phyloP scores from a whole-genome alignment of 192 early-diverging fungal species.

The Backusella mclennaniae region DNA sequence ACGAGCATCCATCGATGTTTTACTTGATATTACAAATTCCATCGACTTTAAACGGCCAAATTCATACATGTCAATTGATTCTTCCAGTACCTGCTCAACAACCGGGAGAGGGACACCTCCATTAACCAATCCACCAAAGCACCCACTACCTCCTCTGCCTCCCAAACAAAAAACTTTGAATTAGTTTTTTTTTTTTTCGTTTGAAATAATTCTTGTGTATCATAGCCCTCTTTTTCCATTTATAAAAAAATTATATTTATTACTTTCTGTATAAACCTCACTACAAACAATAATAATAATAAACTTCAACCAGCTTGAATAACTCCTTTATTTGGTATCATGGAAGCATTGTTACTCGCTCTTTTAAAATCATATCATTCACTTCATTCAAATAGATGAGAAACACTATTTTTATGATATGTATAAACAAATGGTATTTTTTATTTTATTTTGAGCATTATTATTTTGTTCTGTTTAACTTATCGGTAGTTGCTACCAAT shows the following conservation, averaged over 20 bases:
- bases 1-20: not conserved
- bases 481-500: constrained; percentile 27
- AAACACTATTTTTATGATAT: not conserved
- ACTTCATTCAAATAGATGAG: not conserved
- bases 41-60: not conserved
- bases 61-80: not conserved
- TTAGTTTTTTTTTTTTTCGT: not conserved
- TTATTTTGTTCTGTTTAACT: constrained; percentile 30
- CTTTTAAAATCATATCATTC: not conserved
- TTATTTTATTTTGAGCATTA: not conserved
- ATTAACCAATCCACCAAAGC: not conserved
- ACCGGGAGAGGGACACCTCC: not conserved
- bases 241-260: not conserved
- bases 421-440: constrained; percentile 3
- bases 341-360: not conserved
- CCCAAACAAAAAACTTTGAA: not conserved
- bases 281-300: not conserved
- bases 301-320: not conserved
- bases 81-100: not conserved
- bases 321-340: not conserved
- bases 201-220: not conserved
- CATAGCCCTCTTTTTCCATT: not conserved
- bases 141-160: not conserved
- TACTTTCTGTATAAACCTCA: not conserved
- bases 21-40: constrained; percentile 3